These are phyloP conservation scores for Naganishia vishniacii DNA, from an alignment of 768 basidiomycete genomes.

Conservation along the genomic window DNA sequence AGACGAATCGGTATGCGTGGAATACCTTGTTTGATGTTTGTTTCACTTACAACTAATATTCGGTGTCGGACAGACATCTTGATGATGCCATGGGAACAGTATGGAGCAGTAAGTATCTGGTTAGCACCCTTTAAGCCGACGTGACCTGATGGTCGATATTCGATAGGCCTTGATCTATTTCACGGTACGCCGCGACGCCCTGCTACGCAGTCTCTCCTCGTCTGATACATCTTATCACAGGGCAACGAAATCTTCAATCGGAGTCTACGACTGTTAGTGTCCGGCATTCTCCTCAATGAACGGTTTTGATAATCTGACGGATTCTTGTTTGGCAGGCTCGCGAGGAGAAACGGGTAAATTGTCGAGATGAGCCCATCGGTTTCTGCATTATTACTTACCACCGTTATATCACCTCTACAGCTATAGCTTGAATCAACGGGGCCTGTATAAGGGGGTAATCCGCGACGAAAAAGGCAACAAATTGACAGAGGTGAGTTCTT, in stretches of 20 bases:
- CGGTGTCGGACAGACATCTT: conserved; percentile 60
- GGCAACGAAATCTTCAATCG: conserved; percentile 79
- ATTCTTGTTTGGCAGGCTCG: background rate
- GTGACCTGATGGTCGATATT: background rate
- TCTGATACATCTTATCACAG: conserved; percentile 1
- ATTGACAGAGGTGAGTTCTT: conserved; percentile 55
- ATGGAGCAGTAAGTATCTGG: conserved; percentile 48
- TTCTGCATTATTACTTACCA: background rate
- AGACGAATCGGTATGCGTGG: conserved; percentile 60
- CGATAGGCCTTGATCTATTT: conserved; percentile 79
- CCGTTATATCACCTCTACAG: conserved; percentile 49
- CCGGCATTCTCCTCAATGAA: background rate
- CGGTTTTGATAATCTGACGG: background rate
- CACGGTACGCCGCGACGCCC: conserved; percentile 54
- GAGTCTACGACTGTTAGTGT: background rate
- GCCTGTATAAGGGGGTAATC: conserved; percentile 66
- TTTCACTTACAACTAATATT: background rate
- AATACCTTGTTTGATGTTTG: background rate
- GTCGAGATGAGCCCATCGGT: background rate
- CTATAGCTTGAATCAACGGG: conserved; percentile 80
- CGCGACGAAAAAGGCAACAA: conserved; percentile 62
- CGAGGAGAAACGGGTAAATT: conserved; percentile 14
- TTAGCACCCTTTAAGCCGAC: background rate
- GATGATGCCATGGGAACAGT: conserved; percentile 67
- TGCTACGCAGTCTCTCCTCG: background rate